Evolutionary conservation across 2,329 filamentous ascomycete genomes (phyloP).

Genomic region (Eutypa lata): DNA sequence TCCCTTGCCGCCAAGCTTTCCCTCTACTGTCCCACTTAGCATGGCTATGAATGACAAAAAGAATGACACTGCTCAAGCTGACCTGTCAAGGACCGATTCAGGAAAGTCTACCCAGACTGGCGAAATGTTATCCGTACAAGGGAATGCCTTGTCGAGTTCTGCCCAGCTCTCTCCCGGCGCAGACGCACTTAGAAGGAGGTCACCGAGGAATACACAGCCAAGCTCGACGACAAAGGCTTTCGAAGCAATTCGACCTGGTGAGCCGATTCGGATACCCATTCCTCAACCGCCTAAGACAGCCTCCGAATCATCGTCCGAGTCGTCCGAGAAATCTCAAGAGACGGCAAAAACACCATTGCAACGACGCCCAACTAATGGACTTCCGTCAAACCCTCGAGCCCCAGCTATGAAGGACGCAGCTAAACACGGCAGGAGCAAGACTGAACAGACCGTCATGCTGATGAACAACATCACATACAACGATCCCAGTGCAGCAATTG

Average conservation of each 20-base stretch:
- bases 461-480: conserved; percentile 55
- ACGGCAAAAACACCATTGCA: conserved; percentile 38
- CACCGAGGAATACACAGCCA: conserved; percentile 38
- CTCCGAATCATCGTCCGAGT: conserved; percentile 13
- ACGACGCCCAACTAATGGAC: conserved; percentile 41
- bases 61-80: conserved; percentile 33
- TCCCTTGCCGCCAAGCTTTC: conserved; percentile 32
- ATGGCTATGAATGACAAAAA: conserved; percentile 34
- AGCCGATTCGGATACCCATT: conserved; percentile 30
- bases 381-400: conserved; percentile 46
- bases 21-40: conserved; percentile 30
- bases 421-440: conserved; percentile 25
- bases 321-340: conserved; percentile 20
- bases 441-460: conserved; percentile 51
- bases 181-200: conserved; percentile 50
- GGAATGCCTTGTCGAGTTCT: conserved; percentile 41
- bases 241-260: conserved; percentile 23
- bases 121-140: conserved; percentile 26
- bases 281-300: conserved; percentile 31
- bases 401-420: conserved; percentile 28
- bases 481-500: conserved; percentile 45
- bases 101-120: conserved; percentile 19
- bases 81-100: conserved; percentile 21
- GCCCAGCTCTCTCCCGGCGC: conserved; percentile 48
- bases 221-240: conserved; percentile 17